Conservation (phyloP, 768 basidiomycete species). For the Hydnum rufescens region DNA sequence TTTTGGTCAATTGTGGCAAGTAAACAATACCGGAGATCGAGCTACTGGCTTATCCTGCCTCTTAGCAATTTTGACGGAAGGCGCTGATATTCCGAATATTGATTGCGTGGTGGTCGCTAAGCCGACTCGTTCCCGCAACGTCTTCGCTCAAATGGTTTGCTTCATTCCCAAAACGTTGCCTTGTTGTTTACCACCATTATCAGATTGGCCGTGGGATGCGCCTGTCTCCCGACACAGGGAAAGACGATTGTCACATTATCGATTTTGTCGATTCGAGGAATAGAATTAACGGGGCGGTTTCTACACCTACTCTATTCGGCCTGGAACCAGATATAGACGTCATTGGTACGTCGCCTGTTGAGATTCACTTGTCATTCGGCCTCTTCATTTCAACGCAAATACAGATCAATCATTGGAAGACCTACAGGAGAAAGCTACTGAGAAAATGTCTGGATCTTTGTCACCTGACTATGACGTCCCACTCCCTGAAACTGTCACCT, state of each 20-base stretch:
- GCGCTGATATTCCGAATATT: slow-evolving; percentile 85
- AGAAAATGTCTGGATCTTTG: background rate
- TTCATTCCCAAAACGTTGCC: slow-evolving; percentile 1
- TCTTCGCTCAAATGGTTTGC: slow-evolving; percentile 82
- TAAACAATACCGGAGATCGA: slow-evolving; percentile 2
- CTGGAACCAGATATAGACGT: slow-evolving; percentile 50
- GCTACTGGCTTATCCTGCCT: background rate
- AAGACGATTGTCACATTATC: slow-evolving; percentile 69
- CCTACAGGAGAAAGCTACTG: too few species aligned
- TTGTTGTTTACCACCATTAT: background rate
- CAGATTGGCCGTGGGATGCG: slow-evolving; percentile 89
- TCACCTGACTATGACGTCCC: slow-evolving; percentile 19
- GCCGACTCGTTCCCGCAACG: slow-evolving; percentile 73
- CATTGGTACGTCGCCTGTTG: slow-evolving; percentile 29
- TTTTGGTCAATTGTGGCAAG: slow-evolving; percentile 76
- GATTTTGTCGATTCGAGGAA: slow-evolving; percentile 71
- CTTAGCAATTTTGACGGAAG: slow-evolving; percentile 75
- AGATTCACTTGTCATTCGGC: slow-evolving; percentile 21
- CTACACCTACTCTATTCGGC: slow-evolving; percentile 68
- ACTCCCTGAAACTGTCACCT: slow-evolving; percentile 43
- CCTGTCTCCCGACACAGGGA: slow-evolving; percentile 59
- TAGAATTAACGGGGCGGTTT: slow-evolving; percentile 51
- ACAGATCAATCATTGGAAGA: too few species aligned
- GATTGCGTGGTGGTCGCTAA: slow-evolving; percentile 79
- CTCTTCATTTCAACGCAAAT: slow-evolving; percentile 32